phyloP scores from a whole-genome alignment of 2,329 filamentous ascomycete species.

The Periconia digitata region DNA sequence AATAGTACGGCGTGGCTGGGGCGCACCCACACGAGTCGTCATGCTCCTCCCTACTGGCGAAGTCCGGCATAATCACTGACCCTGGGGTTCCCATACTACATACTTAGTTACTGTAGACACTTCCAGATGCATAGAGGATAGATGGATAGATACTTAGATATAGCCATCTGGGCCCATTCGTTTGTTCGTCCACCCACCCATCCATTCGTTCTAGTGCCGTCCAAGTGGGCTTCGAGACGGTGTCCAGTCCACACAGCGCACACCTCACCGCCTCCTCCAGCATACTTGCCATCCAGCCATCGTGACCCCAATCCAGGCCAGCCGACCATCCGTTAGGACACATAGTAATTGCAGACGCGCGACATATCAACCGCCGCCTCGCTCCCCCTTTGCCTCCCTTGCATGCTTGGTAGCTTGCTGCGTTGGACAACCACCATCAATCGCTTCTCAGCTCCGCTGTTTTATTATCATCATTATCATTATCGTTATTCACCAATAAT shows the following conservation, averaged over 20 bases:
- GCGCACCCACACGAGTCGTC: slow-evolving; percentile 18
- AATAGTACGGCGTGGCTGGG: too few species aligned
- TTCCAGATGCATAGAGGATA: too few species aligned
- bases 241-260: not conserved
- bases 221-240: not conserved
- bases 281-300: slow-evolving; percentile 9
- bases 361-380: slow-evolving; percentile 2
- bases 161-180: too few species aligned
- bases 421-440: not conserved
- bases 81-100: too few species aligned
- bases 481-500: too few species aligned
- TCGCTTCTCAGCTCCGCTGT: too few species aligned
- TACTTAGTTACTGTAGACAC: too few species aligned
- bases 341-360: slow-evolving; percentile 1
- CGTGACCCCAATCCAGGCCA: slow-evolving; percentile 32
- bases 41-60: slow-evolving; percentile 30
- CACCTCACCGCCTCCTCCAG: slow-evolving; percentile 39
- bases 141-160: too few species aligned
- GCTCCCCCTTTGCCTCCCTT: slow-evolving; percentile 12
- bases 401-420: slow-evolving; percentile 5
- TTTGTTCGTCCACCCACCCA: too few species aligned
- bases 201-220: not conserved
- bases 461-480: too few species aligned
- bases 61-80: too few species aligned
- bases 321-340: slow-evolving; percentile 15